Evolutionary conservation across 2,329 filamentous ascomycete genomes (phyloP).

Genomic region (Emmonsia crescens): DNA sequence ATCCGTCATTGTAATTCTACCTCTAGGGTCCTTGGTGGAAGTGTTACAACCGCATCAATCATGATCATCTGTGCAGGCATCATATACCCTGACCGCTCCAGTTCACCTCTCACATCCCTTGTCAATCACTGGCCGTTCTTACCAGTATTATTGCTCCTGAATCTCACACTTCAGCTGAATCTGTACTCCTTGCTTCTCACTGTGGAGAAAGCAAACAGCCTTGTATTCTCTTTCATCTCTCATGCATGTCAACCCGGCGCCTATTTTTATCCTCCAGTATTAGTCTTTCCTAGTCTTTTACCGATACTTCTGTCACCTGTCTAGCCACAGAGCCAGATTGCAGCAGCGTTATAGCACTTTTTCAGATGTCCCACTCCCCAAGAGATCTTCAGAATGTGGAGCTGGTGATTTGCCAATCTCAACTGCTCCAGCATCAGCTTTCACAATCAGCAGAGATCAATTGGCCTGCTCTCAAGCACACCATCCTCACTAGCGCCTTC

Average conservation of each 20-base stretch:
- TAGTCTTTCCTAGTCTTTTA: neutral
- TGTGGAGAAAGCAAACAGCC: too few species aligned
- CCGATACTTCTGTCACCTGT: neutral
- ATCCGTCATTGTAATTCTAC: neutral
- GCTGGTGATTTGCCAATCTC: neutral
- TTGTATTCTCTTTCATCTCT: too few species aligned
- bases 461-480: neutral
- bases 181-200: neutral
- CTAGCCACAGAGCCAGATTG: neutral
- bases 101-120: neutral
- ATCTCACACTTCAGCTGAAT: neutral
- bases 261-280: neutral
- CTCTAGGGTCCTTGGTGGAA: neutral
- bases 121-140: constrained; percentile 2
- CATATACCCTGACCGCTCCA: constrained; percentile 2
- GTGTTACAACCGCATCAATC: constrained; percentile 2
- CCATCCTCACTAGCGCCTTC: neutral
- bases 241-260: neutral
- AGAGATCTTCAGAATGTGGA: neutral
- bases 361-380: neutral
- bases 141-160: neutral
- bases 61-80: constrained; percentile 1
- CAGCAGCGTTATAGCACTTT: neutral
- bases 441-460: neutral
- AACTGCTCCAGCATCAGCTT: neutral